Conservation (phyloP, 2,329 filamentous ascomycete genomes). For the Colletotrichum sidae region DNA sequence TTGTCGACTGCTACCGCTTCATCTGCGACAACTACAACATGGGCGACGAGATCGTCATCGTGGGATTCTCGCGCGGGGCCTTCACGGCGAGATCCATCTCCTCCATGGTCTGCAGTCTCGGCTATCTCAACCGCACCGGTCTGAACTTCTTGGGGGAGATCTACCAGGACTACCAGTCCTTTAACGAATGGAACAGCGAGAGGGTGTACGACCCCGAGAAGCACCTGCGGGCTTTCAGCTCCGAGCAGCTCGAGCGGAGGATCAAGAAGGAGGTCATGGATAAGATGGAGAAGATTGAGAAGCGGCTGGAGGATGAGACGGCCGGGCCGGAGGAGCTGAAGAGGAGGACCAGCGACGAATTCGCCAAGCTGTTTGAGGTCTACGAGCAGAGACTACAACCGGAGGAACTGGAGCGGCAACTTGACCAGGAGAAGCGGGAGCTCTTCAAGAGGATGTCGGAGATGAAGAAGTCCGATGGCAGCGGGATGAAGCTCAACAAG, state of each 20-base stretch:
- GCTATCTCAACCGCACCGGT: constrained; percentile 35
- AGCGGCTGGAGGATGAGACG: background rate
- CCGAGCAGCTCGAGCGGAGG: background rate
- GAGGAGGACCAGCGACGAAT: background rate
- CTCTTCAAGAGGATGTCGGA: constrained; percentile 17
- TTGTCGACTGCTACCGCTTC: constrained; percentile 51
- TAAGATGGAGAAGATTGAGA: constrained; percentile 22
- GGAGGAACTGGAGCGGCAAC: background rate
- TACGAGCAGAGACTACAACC: background rate
- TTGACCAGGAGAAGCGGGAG: constrained; percentile 3
- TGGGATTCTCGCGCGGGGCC: constrained; percentile 52
- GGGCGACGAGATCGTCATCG: constrained; percentile 48
- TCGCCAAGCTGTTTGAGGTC: constrained; percentile 2
- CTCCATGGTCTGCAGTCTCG: constrained; percentile 39
- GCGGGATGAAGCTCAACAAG: constrained; percentile 6
- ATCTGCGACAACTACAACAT: constrained; percentile 49
- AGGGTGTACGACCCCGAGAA: constrained; percentile 1
- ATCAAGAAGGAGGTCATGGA: constrained; percentile 26
- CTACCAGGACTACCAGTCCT: constrained; percentile 36
- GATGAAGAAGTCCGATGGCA: background rate
- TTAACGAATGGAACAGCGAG: constrained; percentile 23
- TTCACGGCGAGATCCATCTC: constrained; percentile 51
- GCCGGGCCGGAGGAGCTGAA: background rate
- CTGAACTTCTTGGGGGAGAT: constrained; percentile 23
- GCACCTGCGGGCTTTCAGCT: constrained; percentile 3